phyloP scores from a whole-genome alignment of 257 asterid species.

The Penstemon newberryi region DNA sequence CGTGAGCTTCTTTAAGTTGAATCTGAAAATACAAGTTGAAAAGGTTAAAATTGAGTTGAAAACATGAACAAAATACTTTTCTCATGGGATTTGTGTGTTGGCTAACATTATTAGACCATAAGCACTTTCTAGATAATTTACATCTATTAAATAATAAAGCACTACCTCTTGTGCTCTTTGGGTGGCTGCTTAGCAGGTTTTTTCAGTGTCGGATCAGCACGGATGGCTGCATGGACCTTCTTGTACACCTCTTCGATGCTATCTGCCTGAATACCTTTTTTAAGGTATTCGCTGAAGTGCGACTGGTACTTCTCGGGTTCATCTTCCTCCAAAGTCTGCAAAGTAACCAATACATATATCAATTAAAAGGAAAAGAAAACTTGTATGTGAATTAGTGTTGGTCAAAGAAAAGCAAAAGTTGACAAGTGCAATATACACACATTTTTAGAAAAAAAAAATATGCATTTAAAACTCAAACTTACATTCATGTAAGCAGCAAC shows the following conservation, averaged over 20 bases:
- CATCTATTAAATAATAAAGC: not conserved
- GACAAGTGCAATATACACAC: not conserved
- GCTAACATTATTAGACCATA: not conserved
- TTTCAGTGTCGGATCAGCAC: constrained; percentile 50
- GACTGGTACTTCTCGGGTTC: constrained; percentile 79
- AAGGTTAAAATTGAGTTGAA: too few species aligned
- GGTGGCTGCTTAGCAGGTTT: constrained; percentile 48
- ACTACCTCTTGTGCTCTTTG: constrained; percentile 54
- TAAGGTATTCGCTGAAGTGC: constrained; percentile 58
- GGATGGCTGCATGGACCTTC: constrained; percentile 71
- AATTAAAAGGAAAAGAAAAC: not conserved
- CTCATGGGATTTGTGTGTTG: not conserved
- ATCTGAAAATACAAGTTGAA: constrained; percentile 30
- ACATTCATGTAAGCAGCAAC: constrained; percentile 56
- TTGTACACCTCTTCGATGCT: constrained; percentile 68
- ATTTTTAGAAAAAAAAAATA: not conserved
- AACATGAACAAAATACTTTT: too few species aligned
- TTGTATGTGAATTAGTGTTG: not conserved
- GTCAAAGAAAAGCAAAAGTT: not conserved
- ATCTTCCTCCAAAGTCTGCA: constrained; percentile 63
- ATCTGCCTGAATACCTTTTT: constrained; percentile 62
- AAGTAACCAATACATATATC: not conserved
- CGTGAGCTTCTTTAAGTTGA: constrained; percentile 54
- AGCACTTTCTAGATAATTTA: too few species aligned
- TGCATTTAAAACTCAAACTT: not conserved